Evolutionary conservation across 1,139 yeast genomes (phyloP), one percentile per base, ranked within the genome.

Genomic region (Candida glucosophila): DNA sequence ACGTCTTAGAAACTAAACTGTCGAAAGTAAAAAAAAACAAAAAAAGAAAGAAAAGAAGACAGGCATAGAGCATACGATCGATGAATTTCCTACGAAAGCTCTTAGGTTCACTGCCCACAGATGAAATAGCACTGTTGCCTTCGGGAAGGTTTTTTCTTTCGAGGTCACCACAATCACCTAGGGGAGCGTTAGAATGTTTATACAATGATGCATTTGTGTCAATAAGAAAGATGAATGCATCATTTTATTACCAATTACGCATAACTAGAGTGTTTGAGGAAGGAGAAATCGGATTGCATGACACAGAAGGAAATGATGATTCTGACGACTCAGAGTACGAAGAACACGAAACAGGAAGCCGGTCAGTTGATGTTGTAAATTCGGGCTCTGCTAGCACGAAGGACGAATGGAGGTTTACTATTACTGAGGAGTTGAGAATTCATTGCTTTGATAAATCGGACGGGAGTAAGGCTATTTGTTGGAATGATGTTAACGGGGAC

Each of bases 401-500:
- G 26, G 82, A 77, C 43, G 88, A 80, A 43, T 67, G 79, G 67
- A 57, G 73, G 13, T 85, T 80, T 39, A 56, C 80, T 13, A 70
- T 92, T 20, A 75, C 74, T 29, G 74, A 71, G 35, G 73, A 75
- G 5, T 58, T 88, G 31, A 58, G 57, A 31, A 62, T 71, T 39
- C 66, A 58, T 50, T 61, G 62, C 16, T 43, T 45, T 29, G 52
- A 49, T 13, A 51, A 48, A 29, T 29, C 43, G 17, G 53, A 55
- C 30, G 63, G 65, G 3, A 35, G 48, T 8, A 43, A 38, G 22
- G 74, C 78, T 2, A 67, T 90, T 22, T 64, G 77, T 1, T 90
- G 98, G 98, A 60, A 59, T 14, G 95, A 90, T 40, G 47, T 77
- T 27, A 78, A 78, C 26, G 95, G 95, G 16, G 95, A 85, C 40